Conservation (phyloP, 305 asterid genomes). For the Andrographis paniculata region DNA sequence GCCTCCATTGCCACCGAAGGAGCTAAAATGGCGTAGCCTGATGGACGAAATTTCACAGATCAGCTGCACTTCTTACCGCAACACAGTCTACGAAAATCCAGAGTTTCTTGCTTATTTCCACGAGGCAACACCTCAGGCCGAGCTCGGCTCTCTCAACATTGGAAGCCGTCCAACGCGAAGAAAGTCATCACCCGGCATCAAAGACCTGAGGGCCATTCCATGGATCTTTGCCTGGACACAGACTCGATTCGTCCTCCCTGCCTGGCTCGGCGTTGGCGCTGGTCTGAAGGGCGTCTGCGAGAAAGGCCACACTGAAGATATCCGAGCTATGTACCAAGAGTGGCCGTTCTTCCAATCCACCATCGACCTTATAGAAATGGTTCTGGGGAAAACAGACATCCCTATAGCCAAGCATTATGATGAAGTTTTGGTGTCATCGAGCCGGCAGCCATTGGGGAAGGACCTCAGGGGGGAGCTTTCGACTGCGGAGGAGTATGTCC, state of each 20-base stretch:
- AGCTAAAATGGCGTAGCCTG: slow-evolving; percentile 79
- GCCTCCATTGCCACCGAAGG: slow-evolving; percentile 82
- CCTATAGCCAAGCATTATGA: slow-evolving; percentile 85
- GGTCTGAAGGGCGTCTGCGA: slow-evolving; percentile 77
- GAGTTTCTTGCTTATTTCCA: slow-evolving; percentile 82
- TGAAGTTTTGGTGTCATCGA: slow-evolving; percentile 72
- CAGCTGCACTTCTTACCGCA: slow-evolving; percentile 63
- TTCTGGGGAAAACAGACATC: slow-evolving; percentile 78
- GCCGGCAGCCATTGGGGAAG: slow-evolving; percentile 58
- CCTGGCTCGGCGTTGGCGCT: slow-evolving; percentile 98
- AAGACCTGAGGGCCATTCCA: slow-evolving; percentile 86
- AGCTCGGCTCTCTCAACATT: slow-evolving; percentile 85
- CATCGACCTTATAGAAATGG: slow-evolving; percentile 87
- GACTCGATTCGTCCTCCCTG: slow-evolving; percentile 86
- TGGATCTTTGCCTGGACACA: slow-evolving; percentile 99
- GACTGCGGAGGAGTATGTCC: slow-evolving; percentile 61
- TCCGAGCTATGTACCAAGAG: slow-evolving; percentile 81
- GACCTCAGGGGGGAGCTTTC: slow-evolving; percentile 70
- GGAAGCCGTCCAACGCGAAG: slow-evolving; percentile 92
- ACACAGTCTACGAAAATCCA: slow-evolving; percentile 79
- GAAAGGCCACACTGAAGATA: slow-evolving; percentile 63
- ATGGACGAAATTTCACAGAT: slow-evolving; percentile 86
- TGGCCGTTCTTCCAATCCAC: slow-evolving; percentile 97
- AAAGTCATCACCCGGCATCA: slow-evolving; percentile 60
- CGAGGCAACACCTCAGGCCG: slow-evolving; percentile 96